A percentile compares a stretch with the other conserved stretches of the same genome.
phyloP scores from a whole-genome alignment of 2,329 filamentous ascomycete species.

The Fusarium luffae region DNA sequence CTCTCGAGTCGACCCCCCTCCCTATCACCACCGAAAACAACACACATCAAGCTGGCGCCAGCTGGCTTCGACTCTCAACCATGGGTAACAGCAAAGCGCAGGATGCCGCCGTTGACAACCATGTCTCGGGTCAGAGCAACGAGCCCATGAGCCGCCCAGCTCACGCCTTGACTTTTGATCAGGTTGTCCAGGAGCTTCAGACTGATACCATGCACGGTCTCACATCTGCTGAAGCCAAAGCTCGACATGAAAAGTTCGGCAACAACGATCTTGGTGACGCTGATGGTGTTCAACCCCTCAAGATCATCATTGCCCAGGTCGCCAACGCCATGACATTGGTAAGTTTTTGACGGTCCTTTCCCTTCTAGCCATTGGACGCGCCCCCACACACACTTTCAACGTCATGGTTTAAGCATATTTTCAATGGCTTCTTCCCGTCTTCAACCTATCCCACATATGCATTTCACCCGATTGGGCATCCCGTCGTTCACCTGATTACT shows the following conservation, averaged over 20 bases:
- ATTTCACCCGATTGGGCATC: constrained; percentile 58
- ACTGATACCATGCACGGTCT: constrained; percentile 66
- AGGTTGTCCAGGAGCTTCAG: constrained; percentile 63
- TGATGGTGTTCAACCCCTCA: constrained; percentile 63
- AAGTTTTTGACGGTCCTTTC: constrained; percentile 25
- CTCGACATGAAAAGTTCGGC: constrained; percentile 65
- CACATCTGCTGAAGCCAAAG: constrained; percentile 60
- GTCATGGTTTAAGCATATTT: constrained; percentile 29
- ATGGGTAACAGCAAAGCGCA: constrained; percentile 37
- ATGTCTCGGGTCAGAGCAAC: constrained; percentile 52
- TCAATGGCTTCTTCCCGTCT: constrained; percentile 41
- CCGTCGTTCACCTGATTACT: constrained; percentile 55
- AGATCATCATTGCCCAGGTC: constrained; percentile 71
- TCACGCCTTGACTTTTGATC: constrained; percentile 62
- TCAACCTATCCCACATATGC: background rate
- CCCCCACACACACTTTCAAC: constrained; percentile 16
- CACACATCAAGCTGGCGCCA: constrained; percentile 26
- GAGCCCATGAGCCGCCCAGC: constrained; percentile 63
- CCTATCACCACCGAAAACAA: background rate
- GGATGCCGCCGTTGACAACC: constrained; percentile 35
- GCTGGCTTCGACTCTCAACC: constrained; percentile 24
- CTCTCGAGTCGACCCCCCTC: constrained; percentile 8
- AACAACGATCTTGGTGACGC: constrained; percentile 64
- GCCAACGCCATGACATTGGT: constrained; percentile 78
- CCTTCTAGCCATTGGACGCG: background rate